Evolutionary conservation across 2,329 filamentous ascomycete species (phyloP), one percentile per base, ranked within the genome.

Genomic region (Penicillium sp.): DNA sequence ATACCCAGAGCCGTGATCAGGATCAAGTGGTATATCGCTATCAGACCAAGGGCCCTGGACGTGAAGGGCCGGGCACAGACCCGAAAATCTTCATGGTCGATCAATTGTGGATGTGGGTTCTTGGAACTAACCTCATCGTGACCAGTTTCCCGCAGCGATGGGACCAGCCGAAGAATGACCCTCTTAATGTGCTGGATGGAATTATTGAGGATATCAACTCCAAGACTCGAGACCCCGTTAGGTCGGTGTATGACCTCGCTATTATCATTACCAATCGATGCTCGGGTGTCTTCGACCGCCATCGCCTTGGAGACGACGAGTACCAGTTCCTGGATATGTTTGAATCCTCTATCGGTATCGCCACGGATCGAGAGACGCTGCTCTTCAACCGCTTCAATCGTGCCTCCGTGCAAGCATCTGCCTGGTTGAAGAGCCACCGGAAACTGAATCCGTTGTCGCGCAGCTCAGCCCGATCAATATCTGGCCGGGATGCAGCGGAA

Each of bases 261-360:
- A 84, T 85, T 69, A 79, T 88, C 9, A 88, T 90, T 63, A 86
- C 86, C 2, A 81, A 82, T 61, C 80, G 87, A 45, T 87, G 87
- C 72, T 84, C 82, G 8, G 86, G 85, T 4, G 81, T 86, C 37
- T 89, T 89, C 66, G 86, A 88, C 67, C 81, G 85, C 7, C 84
- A 87, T 62, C 81, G 82, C 3, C 77, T 85, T 53, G 83, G 83
- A 24, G 83, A 88, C 64, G 85, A 87, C 59, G 81, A 87, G 33
- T 88, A 86, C 54, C 85, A 88, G 62, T 89, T 90, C 56, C 71
- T 89, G 1, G 87, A 89, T 64, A 89, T 89, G 84, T 90, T 90
- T 63, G 87, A 89, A 65, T 82, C 82, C 15, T 86, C 84, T 1
- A 88, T 90, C 45, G 88, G 87, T 12, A 75, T 75, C 30, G 75